phyloP scores from a whole-genome alignment of 2,329 filamentous ascomycete genomes.

The Aschersonia sp. region DNA sequence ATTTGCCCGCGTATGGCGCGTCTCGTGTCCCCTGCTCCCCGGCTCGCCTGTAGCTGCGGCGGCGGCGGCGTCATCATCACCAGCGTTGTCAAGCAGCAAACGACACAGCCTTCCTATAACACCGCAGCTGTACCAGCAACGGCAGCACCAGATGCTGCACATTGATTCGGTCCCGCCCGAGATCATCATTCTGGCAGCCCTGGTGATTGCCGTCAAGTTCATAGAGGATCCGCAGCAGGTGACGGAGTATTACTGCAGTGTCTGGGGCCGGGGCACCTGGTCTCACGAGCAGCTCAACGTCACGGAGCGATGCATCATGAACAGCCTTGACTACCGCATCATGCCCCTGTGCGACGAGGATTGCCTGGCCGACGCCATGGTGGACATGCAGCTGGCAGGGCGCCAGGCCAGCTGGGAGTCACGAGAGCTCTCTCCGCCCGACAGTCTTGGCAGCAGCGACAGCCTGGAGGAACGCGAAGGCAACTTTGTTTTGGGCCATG shows the following conservation, averaged over 20 bases:
- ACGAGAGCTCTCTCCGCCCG: constrained; percentile 14
- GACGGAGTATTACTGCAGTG: constrained; percentile 35
- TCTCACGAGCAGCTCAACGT: constrained; percentile 46
- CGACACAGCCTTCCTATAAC: constrained; percentile 33
- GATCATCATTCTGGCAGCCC: constrained; percentile 45
- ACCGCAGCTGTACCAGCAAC: constrained; percentile 15
- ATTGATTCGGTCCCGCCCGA: constrained; percentile 49
- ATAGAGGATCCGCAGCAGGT: constrained; percentile 42
- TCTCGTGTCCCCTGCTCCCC: constrained; percentile 35
- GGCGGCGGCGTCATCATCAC: neutral
- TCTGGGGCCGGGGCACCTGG: constrained; percentile 43
- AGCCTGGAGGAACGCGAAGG: constrained; percentile 7
- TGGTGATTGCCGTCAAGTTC: constrained; percentile 53
- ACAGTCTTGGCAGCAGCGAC: constrained; percentile 12
- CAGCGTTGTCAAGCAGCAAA: constrained; percentile 15
- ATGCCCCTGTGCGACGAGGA: constrained; percentile 42
- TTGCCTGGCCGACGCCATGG: constrained; percentile 42
- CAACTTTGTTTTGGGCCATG: constrained; percentile 15
- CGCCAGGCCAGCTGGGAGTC: constrained; percentile 13
- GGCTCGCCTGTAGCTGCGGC: constrained; percentile 7
- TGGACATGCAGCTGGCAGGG: constrained; percentile 48
- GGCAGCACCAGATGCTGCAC: constrained; percentile 40
- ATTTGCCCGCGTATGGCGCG: constrained; percentile 48
- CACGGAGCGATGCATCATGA: constrained; percentile 49
- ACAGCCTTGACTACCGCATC: constrained; percentile 48